Percentiles rank a stretch among this genome's conserved stretches.
These are phyloP conservation scores for Phoma sp. DNA, from an alignment of 2,329 filamentous ascomycete genomes.

Conservation along the genomic window DNA sequence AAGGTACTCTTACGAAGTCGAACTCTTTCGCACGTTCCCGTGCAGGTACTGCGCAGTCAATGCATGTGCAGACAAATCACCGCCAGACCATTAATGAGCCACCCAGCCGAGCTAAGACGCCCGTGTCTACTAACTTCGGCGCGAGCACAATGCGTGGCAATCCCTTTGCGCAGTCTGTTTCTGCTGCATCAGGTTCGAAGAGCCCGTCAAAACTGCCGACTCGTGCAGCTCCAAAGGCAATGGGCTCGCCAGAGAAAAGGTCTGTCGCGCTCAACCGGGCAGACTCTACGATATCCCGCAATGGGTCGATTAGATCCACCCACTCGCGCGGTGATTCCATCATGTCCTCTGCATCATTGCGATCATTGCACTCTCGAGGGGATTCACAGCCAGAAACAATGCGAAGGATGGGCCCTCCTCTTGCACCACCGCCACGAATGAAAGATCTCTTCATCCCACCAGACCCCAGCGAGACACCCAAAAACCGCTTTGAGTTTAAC, in stretches of 20 bases:
- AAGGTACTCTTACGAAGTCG: conserved; percentile 38
- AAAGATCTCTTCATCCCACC: conserved; percentile 73
- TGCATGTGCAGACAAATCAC: conserved; percentile 43
- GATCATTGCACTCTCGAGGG: conserved; percentile 32
- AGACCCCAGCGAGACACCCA: conserved; percentile 53
- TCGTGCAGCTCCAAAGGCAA: conserved; percentile 46
- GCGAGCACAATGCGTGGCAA: conserved; percentile 44
- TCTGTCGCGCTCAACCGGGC: conserved; percentile 37
- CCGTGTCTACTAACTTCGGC: conserved; percentile 43
- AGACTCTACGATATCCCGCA: conserved; percentile 20
- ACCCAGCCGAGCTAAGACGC: conserved; percentile 49
- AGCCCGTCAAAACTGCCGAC: conserved; percentile 74
- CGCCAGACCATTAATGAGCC: conserved; percentile 13
- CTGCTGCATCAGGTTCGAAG: conserved; percentile 39
- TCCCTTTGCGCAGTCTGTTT: conserved; percentile 47
- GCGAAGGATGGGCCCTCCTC: conserved; percentile 52
- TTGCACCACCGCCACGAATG: conserved; percentile 84
- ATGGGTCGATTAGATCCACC: conserved; percentile 18
- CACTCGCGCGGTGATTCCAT: conserved; percentile 17
- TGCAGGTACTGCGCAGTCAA: conserved; percentile 48
- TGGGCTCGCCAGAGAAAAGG: conserved; percentile 71
- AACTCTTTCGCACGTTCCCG: conserved; percentile 32
- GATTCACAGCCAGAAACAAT: conserved; percentile 35
- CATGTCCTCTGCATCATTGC: not conserved
- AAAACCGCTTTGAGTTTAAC: conserved; percentile 47